Conservation (phyloP, 805 yeast genomes). For the Candida chauliodis region DNA sequence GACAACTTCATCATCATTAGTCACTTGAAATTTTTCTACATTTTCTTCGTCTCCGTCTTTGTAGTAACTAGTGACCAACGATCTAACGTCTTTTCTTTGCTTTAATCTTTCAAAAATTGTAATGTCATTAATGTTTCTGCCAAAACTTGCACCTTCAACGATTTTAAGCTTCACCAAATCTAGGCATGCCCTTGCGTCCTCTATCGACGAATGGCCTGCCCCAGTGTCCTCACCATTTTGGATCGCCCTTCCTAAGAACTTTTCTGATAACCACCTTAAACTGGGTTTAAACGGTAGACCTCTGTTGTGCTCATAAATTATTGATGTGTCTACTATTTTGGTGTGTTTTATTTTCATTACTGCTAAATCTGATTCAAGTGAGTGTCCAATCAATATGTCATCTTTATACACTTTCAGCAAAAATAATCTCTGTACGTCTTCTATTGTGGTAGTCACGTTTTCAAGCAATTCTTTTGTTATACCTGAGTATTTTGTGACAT, state of each 20-base stretch:
- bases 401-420: conserved; percentile 42
- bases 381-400: conserved; percentile 84
- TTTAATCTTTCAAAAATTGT: conserved; percentile 21
- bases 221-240: conserved; percentile 64
- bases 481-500: conserved; percentile 82
- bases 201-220: conserved; percentile 72
- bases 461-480: conserved; percentile 67
- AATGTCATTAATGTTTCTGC: conserved; percentile 33
- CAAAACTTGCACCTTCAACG: conserved; percentile 62
- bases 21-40: conserved; percentile 37
- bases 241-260: conserved; percentile 53
- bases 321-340: conserved; percentile 73
- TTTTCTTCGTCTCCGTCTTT: conserved; percentile 16
- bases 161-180: conserved; percentile 71
- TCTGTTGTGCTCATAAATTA: conserved; percentile 71
- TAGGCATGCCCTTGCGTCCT: conserved; percentile 79
- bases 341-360: conserved; percentile 73
- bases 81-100: conserved; percentile 8
- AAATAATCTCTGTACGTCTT: conserved; percentile 64
- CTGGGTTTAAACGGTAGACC: conserved; percentile 84
- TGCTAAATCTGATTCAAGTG: conserved; percentile 76
- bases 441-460: conserved; percentile 58
- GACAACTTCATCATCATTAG: conserved; percentile 59
- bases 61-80: conserved; percentile 24
- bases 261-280: conserved; percentile 62